phyloP scores from a whole-genome alignment of 495 filamentous ascomycete genomes.

The Penicillium egyptiacum region DNA sequence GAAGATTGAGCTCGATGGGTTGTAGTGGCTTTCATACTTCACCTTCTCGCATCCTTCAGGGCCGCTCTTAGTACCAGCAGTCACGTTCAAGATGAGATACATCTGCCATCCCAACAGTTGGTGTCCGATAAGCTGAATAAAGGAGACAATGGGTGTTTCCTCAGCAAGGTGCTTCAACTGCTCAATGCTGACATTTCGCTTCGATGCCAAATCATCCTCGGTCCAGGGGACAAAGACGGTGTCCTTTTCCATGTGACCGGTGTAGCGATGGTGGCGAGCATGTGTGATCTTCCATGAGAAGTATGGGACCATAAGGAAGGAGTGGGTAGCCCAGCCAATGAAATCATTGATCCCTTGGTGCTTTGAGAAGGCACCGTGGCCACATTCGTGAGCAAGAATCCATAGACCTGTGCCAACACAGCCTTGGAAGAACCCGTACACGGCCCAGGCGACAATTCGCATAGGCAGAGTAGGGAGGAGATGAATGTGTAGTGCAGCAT shows the following conservation, averaged over 20 bases:
- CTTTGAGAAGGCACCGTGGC: slow-evolving; percentile 65
- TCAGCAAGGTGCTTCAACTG: slow-evolving; percentile 50
- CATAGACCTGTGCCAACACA: slow-evolving; percentile 31
- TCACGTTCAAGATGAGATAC: slow-evolving; percentile 57
- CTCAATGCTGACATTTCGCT: slow-evolving; percentile 34
- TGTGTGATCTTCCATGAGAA: slow-evolving; percentile 78
- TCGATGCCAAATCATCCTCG: slow-evolving; percentile 38
- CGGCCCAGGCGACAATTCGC: slow-evolving; percentile 23
- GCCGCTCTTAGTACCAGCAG: slow-evolving; percentile 47
- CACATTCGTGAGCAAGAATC: slow-evolving; percentile 33
- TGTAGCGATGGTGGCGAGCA: slow-evolving; percentile 67
- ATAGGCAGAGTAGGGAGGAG: slow-evolving; percentile 22
- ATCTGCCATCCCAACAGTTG: slow-evolving; percentile 58
- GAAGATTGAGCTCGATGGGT: slow-evolving; percentile 60
- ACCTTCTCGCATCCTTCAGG: slow-evolving; percentile 38
- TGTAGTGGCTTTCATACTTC: slow-evolving; percentile 59
- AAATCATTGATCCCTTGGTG: slow-evolving; percentile 61
- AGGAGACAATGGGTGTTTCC: slow-evolving; percentile 55
- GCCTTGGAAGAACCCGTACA: slow-evolving; percentile 27
- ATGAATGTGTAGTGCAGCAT: slow-evolving; percentile 25
- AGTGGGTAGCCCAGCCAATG: slow-evolving; percentile 67
- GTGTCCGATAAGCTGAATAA: slow-evolving; percentile 49
- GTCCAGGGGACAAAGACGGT: slow-evolving; percentile 59
- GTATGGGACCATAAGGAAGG: slow-evolving; percentile 66
- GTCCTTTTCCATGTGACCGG: slow-evolving; percentile 59